Percentiles rank a stretch among this genome's conserved stretches.
Evolutionary conservation across 2,329 filamentous ascomycete genomes (phyloP).

Genomic region (Arthrobotrys pseudoclavata): DNA sequence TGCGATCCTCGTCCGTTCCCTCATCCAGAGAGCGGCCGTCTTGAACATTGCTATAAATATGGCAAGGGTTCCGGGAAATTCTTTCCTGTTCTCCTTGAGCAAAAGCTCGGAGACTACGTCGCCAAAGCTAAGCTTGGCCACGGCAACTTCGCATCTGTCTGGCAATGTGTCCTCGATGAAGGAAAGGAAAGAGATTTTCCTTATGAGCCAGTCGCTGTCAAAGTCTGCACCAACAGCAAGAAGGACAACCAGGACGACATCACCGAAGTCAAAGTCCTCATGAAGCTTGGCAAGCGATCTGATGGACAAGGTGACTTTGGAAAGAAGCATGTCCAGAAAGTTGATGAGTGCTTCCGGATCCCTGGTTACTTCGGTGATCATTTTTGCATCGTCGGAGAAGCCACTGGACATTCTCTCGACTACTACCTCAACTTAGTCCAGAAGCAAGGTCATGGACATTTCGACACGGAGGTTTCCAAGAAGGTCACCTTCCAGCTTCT

Average conservation of each 20-base stretch:
- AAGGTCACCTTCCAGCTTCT: conserved; percentile 53
- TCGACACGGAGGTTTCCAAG: conserved; percentile 47
- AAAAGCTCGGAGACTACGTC: conserved; percentile 48
- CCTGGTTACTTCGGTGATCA: conserved; percentile 53
- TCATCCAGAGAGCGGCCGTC: conserved; percentile 50
- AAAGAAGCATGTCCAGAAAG: conserved; percentile 43
- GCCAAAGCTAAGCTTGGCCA: conserved; percentile 58
- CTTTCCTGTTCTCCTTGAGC: conserved; percentile 48
- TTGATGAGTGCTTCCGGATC: conserved; percentile 50
- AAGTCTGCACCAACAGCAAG: conserved; percentile 58
- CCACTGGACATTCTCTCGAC: conserved; percentile 54
- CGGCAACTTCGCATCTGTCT: conserved; percentile 55
- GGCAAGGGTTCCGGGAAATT: conserved; percentile 55
- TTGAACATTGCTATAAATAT: conserved; percentile 59
- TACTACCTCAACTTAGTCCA: conserved; percentile 51
- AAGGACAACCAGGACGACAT: conserved; percentile 55
- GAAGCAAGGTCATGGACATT: conserved; percentile 47
- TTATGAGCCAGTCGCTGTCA: conserved; percentile 53
- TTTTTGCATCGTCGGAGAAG: conserved; percentile 52
- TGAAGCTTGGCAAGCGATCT: conserved; percentile 39
- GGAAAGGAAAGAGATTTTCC: conserved; percentile 28
- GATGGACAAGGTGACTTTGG: conserved; percentile 53
- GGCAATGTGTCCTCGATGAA: conserved; percentile 44
- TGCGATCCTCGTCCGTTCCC: conserved; percentile 56
- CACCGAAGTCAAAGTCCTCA: conserved; percentile 42